phyloP scores from a whole-genome alignment of 768 basidiomycete genomes.

The Lactarius evosmus region DNA sequence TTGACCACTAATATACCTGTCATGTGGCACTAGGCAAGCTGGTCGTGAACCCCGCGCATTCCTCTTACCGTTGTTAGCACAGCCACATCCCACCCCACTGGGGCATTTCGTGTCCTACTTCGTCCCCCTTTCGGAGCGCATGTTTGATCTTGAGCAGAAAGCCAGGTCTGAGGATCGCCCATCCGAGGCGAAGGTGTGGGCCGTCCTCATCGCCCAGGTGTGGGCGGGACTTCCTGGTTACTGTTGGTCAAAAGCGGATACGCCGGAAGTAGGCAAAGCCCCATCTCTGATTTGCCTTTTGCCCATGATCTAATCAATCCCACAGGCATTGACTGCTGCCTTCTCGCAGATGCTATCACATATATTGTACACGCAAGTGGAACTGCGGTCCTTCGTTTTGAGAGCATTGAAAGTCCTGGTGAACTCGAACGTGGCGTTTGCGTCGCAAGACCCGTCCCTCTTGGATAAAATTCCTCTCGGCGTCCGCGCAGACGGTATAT shows the following conservation, averaged over 20 bases:
- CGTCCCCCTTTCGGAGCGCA: constrained; percentile 87
- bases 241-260: constrained; percentile 75
- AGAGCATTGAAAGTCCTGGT: constrained; percentile 78
- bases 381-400: constrained; percentile 78
- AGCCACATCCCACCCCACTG: constrained; percentile 77
- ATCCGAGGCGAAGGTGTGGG: constrained; percentile 94
- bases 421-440: constrained; percentile 66
- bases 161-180: constrained; percentile 69
- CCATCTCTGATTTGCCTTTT: neutral
- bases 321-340: constrained; percentile 64
- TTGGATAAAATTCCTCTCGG: constrained; percentile 33
- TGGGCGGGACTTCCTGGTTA: constrained; percentile 93
- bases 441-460: constrained; percentile 38
- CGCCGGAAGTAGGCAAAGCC: constrained; percentile 52
- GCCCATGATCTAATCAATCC: neutral
- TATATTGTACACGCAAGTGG: constrained; percentile 84
- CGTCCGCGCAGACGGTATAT: constrained; percentile 39
- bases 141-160: constrained; percentile 84
- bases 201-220: constrained; percentile 86
- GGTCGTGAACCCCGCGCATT: constrained; percentile 85
- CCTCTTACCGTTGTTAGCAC: constrained; percentile 81
- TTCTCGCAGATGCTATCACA: constrained; percentile 92
- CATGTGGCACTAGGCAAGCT: constrained; percentile 47
- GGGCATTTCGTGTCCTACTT: constrained; percentile 87
- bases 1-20: constrained; percentile 4